Evolutionary conservation across 192 early-diverging fungal genomes (phyloP).

Genomic region (Chytriomyces sp.): DNA sequence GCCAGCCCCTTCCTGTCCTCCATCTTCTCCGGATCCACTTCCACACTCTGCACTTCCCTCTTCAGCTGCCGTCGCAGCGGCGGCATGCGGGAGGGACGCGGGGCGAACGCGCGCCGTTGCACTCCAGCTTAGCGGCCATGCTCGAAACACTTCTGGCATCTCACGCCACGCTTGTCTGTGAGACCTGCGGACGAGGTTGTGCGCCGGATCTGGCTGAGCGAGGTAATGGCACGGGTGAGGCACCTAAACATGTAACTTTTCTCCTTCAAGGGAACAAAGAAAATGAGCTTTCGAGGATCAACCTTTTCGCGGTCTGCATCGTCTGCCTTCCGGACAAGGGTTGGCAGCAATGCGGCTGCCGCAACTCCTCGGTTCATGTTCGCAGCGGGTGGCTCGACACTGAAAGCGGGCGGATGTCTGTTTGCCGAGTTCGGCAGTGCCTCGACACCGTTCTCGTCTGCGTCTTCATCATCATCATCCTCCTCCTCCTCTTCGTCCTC

Average conservation of each 20-base stretch:
- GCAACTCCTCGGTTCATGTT: no score
- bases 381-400: no score
- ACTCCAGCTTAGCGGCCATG: conserved; percentile 22
- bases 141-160: conserved; percentile 24
- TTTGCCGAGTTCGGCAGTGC: background rate
- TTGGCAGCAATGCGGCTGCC: no score
- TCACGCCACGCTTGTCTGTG: background rate
- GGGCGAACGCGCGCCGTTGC: conserved; percentile 12
- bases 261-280: no score
- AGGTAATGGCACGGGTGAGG: no score
- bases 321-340: no score
- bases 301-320: no score
- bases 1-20: background rate
- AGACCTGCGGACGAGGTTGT: background rate
- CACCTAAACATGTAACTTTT: no score
- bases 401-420: no score
- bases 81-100: conserved; percentile 7
- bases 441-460: background rate
- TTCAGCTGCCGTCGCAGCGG: background rate
- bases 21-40: background rate
- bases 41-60: background rate
- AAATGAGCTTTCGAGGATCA: no score
- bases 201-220: conserved; percentile 23
- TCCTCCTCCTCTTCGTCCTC: background rate
- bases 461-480: background rate